These are phyloP conservation scores for Casuarina glauca DNA, from an alignment of 306 rosid genomes.

Conservation along the genomic window DNA sequence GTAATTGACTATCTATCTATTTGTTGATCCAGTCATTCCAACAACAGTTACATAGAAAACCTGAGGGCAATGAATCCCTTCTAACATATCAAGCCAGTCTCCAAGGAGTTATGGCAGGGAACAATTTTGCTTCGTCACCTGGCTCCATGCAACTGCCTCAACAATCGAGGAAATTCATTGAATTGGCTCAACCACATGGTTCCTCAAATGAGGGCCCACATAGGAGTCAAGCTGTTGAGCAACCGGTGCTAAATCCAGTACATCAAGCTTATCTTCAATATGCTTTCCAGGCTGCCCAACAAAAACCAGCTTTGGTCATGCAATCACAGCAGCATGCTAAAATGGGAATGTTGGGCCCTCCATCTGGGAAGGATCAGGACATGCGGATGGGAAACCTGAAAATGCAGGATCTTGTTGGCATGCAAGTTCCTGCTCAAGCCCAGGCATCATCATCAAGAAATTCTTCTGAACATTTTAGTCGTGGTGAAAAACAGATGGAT, in stretches of 20 bases:
- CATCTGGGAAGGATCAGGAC: conserved; percentile 77
- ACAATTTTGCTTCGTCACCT: conserved; percentile 62
- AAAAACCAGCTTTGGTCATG: conserved; percentile 70
- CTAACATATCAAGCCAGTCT: conserved; percentile 72
- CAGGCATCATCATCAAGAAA: conserved; percentile 65
- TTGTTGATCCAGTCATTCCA: conserved; percentile 65
- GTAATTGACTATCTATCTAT: conserved; percentile 16
- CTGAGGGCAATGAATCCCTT: conserved; percentile 84
- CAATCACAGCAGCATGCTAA: conserved; percentile 82
- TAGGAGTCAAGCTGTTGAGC: conserved; percentile 77
- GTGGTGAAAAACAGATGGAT: conserved; percentile 74
- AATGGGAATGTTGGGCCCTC: conserved; percentile 68
- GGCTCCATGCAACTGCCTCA: conserved; percentile 68
- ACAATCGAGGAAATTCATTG: conserved; percentile 72
- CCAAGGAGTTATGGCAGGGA: conserved; percentile 64
- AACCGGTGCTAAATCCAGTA: conserved; percentile 62
- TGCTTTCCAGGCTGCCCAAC: conserved; percentile 79
- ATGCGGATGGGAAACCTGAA: conserved; percentile 69
- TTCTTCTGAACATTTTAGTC: conserved; percentile 62
- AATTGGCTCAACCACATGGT: conserved; percentile 67
- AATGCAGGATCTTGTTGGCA: conserved; percentile 74
- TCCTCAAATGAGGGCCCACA: conserved; percentile 67
- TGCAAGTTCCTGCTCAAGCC: conserved; percentile 60
- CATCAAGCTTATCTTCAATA: conserved; percentile 86
- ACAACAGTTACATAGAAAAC: conserved; percentile 74